A percentile compares a stretch with the other conserved stretches of the same genome.
phyloP scores from a whole-genome alignment of 305 asterid genomes.

The Fraxinus xanthoxyloides region DNA sequence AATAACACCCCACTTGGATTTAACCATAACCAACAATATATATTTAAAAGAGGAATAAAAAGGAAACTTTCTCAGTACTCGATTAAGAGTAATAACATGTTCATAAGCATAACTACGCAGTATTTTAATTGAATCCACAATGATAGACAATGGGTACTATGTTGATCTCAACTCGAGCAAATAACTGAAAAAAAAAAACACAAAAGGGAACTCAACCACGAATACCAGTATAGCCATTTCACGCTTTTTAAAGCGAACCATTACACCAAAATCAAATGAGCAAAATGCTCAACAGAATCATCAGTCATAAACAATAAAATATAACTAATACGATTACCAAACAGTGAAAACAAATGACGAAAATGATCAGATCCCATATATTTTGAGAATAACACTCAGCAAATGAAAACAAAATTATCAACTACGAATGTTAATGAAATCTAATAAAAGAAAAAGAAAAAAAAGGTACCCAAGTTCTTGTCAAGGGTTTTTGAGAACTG shows the following conservation, averaged over 20 bases:
- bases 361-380: no score
- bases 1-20: background rate
- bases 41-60: background rate
- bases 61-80: background rate
- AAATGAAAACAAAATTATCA: background rate
- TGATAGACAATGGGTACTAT: no score
- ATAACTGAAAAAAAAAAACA: no score
- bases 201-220: no score
- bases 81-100: background rate
- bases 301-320: no score
- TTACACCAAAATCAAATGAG: no score
- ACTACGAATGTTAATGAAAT: background rate
- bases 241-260: no score
- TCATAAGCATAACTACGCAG: background rate
- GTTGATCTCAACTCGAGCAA: background rate
- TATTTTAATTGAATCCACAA: no score
- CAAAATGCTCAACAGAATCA: no score
- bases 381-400: background rate
- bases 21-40: background rate
- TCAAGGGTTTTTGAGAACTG: constrained; percentile 88
- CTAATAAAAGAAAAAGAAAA: background rate
- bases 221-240: background rate
- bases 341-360: no score
- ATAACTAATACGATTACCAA: no score
- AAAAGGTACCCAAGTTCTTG: constrained; percentile 65